Percentiles rank a stretch among this genome's conserved stretches.
phyloP scores from a whole-genome alignment of 2,329 filamentous ascomycete species.

The Aspergillus brasiliensis region DNA sequence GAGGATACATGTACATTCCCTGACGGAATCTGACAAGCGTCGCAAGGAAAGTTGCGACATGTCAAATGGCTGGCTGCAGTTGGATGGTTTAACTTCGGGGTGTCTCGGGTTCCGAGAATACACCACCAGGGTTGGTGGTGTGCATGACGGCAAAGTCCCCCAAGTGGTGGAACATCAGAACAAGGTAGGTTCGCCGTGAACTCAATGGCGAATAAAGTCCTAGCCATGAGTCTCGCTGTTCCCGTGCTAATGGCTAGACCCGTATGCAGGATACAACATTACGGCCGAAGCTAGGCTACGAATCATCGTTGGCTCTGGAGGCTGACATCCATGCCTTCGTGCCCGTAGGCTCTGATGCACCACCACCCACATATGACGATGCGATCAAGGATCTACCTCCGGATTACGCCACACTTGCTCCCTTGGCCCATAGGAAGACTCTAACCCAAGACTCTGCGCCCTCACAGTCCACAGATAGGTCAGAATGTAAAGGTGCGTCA shows the following conservation, averaged over 20 bases:
- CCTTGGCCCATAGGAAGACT: conserved; percentile 28
- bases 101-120: neutral
- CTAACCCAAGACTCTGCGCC: conserved; percentile 13
- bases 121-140: neutral
- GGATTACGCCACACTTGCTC: conserved; percentile 32
- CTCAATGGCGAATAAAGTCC: neutral
- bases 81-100: neutral
- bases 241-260: neutral
- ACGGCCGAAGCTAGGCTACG: conserved; percentile 4
- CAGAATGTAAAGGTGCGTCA: conserved; percentile 9
- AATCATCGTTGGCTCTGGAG: conserved; percentile 11
- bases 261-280: conserved; percentile 1
- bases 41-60: neutral
- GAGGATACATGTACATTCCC: neutral
- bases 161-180: neutral
- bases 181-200: neutral
- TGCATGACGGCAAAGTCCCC: neutral
- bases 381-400: conserved; percentile 37
- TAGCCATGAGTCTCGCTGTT: neutral
- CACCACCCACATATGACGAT: conserved; percentile 38
- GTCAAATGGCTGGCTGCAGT: neutral
- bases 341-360: conserved; percentile 23
- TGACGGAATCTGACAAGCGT: neutral
- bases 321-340: conserved; percentile 15
- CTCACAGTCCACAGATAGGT: conserved; percentile 2